Evolutionary conservation across 306 rosid species (phyloP), one percentile per base, ranked within the genome.

Genomic region (Acacia acuminata): DNA sequence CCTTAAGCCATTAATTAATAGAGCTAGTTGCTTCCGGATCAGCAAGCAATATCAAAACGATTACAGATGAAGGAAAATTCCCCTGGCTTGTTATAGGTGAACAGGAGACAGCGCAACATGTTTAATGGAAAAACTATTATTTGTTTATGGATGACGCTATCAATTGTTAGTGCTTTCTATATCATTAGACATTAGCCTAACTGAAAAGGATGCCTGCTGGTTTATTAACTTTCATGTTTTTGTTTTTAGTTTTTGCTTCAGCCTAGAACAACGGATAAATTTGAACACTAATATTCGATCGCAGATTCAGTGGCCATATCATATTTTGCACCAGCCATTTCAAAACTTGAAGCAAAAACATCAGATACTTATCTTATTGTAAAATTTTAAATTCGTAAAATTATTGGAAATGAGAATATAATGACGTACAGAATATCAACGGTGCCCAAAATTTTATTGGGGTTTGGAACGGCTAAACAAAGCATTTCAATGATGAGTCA

Each of bases 21-120:
- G 15, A 15, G n/a, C 58, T 16, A 84, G 87, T 81, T 81, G 89
- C 85, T 78, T 81, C 90, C 79, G 68, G 75, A 68, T 87, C 90
- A 84, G 82, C 87, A 75, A 77, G 89, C 89, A 84, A 76, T 67
- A 80, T 64, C 47, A 16, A 51, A 51, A 19, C 22, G 51, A 69
- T 69, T 10, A 69, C 32, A 38, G 73, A 42, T 40, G 32, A 68
- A 34, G 32, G 51, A 42, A 43, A 71, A 36, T 19, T 69, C 45
- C 32, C 47, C 24, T 9, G 3, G 14, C 3, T 42, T 19, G 53
- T 48, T 42, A 40, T 16, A n/a, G 30, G 51, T 38, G 47, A 20
- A 68, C 19, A 36, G 27, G 25, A 27, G 48, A 68, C 43, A 68
- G 22, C 25, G 22, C 73, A 67, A 36, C 44, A 38, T 8, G 24